Evolutionary conservation across 1,139 yeast species (phyloP).

Genomic region (Meyerozyma carpophila): DNA sequence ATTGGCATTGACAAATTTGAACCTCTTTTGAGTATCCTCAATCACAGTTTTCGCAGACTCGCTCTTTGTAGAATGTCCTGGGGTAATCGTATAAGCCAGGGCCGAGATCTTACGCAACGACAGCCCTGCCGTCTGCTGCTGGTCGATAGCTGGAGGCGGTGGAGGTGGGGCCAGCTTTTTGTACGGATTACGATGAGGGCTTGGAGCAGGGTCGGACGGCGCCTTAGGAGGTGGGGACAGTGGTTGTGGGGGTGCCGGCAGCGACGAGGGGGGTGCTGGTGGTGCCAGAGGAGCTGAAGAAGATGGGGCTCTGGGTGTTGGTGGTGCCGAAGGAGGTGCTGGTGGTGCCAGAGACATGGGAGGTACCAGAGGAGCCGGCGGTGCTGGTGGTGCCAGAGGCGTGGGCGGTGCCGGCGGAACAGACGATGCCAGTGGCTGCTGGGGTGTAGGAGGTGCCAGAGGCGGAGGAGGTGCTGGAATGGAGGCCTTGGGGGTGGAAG

Average conservation of each 20-base stretch:
- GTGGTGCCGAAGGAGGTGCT: constrained; percentile 6
- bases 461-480: constrained; percentile 4
- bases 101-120: constrained; percentile 51
- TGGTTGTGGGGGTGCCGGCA: constrained; percentile 6
- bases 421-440: constrained; percentile 2
- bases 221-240: constrained; percentile 6
- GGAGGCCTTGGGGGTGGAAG: constrained; percentile 2
- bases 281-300: constrained; percentile 5
- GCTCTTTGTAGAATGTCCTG: constrained; percentile 14
- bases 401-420: constrained; percentile 7
- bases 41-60: constrained; percentile 35
- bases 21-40: constrained; percentile 59
- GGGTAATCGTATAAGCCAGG: constrained; percentile 51
- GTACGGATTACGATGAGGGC: constrained; percentile 11
- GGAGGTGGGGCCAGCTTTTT: constrained; percentile 10
- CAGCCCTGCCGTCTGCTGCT: constrained; percentile 45
- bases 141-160: constrained; percentile 20
- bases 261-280: constrained; percentile 8
- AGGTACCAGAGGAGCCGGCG: constrained; percentile 7
- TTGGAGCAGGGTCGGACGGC: constrained; percentile 12
- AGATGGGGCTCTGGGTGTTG: constrained; percentile 5
- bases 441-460: background rate
- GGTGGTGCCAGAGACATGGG: constrained; percentile 9
- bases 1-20: constrained; percentile 60
- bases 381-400: constrained; percentile 8